Evolutionary conservation across 1,139 yeast genomes (phyloP).

Genomic region (Geotrichum histeridarum): DNA sequence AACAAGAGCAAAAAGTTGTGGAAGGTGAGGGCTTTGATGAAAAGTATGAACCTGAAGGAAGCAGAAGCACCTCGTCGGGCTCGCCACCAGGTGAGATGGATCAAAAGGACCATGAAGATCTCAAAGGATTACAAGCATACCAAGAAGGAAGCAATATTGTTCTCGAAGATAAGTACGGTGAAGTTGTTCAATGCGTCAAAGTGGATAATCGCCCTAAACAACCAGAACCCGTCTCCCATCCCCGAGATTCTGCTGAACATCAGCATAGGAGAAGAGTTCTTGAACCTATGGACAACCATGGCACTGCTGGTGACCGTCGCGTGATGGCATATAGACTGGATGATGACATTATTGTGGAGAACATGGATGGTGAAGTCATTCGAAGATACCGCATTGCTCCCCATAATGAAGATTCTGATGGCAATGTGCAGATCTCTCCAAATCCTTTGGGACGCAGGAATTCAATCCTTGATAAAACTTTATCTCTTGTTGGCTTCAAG

Average conservation of each 20-base stretch:
- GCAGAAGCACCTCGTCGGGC: background rate
- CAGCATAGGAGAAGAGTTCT: background rate
- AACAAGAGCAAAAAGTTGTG: background rate
- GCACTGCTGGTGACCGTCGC: background rate
- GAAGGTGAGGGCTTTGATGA: background rate
- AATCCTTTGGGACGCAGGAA: background rate
- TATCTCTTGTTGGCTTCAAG: slow-evolving; percentile 28
- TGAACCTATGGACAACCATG: background rate
- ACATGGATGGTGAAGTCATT: slow-evolving; percentile 85
- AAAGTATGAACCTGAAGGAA: background rate
- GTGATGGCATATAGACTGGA: slow-evolving; percentile 58
- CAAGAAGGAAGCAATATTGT: slow-evolving; percentile 67
- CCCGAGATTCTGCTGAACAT: background rate
- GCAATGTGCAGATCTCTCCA: background rate
- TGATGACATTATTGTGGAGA: slow-evolving; percentile 75
- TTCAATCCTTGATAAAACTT: slow-evolving; percentile 27
- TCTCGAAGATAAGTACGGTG: slow-evolving; percentile 80
- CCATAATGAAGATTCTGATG: slow-evolving; percentile 8
- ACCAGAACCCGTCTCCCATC: background rate
- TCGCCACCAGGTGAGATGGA: background rate
- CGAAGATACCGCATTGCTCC: slow-evolving; percentile 61
- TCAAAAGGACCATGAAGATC: background rate
- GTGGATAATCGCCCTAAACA: slow-evolving; percentile 23
- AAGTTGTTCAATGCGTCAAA: slow-evolving; percentile 45
- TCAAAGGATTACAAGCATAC: slow-evolving; percentile 48